Conservation (phyloP, 495 filamentous ascomycete species). For the Tuber indicum region DNA sequence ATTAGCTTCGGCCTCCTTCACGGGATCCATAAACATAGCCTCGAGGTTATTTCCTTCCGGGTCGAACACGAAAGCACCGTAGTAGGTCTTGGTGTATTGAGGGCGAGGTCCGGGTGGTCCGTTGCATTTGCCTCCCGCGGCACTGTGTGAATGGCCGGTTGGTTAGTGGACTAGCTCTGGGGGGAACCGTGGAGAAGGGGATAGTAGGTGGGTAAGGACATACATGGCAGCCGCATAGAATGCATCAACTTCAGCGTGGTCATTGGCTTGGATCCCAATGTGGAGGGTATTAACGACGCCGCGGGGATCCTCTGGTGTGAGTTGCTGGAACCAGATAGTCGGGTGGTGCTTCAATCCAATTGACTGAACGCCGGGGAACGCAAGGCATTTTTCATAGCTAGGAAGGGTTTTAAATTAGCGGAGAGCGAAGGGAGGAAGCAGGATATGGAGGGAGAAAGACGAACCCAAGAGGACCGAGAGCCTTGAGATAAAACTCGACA, state of each 20-base stretch:
- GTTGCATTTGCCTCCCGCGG: conserved; percentile 12
- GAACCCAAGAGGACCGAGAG: conserved; percentile 10
- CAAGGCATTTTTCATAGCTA: neutral
- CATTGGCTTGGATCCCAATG: conserved; percentile 3
- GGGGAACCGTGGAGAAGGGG: neutral
- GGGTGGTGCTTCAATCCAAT: neutral
- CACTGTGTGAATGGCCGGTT: neutral
- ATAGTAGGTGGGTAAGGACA: neutral
- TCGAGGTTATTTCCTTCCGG: conserved; percentile 16
- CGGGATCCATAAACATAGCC: neutral
- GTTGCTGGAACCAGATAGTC: neutral
- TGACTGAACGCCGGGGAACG: neutral
- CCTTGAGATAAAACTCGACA: conserved; percentile 6
- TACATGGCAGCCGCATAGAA: conserved; percentile 13
- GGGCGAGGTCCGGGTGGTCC: conserved; percentile 10
- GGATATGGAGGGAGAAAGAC: neutral
- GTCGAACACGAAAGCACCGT: conserved; percentile 13
- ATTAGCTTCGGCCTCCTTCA: neutral
- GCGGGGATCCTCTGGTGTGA: neutral
- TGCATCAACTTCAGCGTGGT: neutral
- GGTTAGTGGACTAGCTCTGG: neutral
- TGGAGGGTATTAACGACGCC: neutral
- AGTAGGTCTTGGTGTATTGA: conserved; percentile 11
- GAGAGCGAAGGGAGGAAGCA: neutral
- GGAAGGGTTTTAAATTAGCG: neutral